phyloP scores from a whole-genome alignment of 495 filamentous ascomycete species.

The Hypoxylon lenormandii region DNA sequence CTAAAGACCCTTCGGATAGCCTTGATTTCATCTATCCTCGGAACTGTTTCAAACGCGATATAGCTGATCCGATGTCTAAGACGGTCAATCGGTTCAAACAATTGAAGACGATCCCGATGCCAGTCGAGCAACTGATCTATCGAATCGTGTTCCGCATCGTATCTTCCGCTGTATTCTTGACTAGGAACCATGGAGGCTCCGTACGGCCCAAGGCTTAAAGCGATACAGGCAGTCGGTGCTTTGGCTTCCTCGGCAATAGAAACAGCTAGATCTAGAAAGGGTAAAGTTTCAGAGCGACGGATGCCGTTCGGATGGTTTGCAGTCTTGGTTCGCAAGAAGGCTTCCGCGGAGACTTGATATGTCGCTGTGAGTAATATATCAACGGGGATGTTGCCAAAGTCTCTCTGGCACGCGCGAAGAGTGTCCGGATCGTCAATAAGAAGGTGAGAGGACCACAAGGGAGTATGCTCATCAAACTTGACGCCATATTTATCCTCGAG shows the following conservation, averaged over 20 bases:
- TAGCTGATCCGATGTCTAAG: slow-evolving; percentile 59
- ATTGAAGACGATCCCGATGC: slow-evolving; percentile 66
- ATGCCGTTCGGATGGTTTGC: slow-evolving; percentile 42
- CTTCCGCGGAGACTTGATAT: slow-evolving; percentile 70
- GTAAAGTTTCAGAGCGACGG: slow-evolving; percentile 32
- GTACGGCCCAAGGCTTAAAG: slow-evolving; percentile 72
- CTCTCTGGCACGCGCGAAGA: slow-evolving; percentile 64
- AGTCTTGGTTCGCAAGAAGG: slow-evolving; percentile 60
- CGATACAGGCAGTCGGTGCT: slow-evolving; percentile 48
- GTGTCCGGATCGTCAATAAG: slow-evolving; percentile 64
- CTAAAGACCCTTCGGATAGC: slow-evolving; percentile 64
- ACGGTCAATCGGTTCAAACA: slow-evolving; percentile 55
- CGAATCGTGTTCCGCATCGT: slow-evolving; percentile 61
- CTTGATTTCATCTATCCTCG: slow-evolving; percentile 67
- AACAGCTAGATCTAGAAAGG: slow-evolving; percentile 51
- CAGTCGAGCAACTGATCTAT: slow-evolving; percentile 62
- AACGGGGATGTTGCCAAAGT: slow-evolving; percentile 66
- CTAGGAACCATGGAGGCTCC: slow-evolving; percentile 73
- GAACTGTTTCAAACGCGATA: slow-evolving; percentile 75
- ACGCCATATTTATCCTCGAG: slow-evolving; percentile 67
- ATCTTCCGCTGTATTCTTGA: slow-evolving; percentile 72
- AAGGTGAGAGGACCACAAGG: slow-evolving; percentile 75
- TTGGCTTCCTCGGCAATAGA: slow-evolving; percentile 55
- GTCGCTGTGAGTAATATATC: slow-evolving; percentile 74
- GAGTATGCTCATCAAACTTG: slow-evolving; percentile 63